phyloP scores from a whole-genome alignment of 208 protist genomes.

The Naegleria lovaniensis region DNA sequence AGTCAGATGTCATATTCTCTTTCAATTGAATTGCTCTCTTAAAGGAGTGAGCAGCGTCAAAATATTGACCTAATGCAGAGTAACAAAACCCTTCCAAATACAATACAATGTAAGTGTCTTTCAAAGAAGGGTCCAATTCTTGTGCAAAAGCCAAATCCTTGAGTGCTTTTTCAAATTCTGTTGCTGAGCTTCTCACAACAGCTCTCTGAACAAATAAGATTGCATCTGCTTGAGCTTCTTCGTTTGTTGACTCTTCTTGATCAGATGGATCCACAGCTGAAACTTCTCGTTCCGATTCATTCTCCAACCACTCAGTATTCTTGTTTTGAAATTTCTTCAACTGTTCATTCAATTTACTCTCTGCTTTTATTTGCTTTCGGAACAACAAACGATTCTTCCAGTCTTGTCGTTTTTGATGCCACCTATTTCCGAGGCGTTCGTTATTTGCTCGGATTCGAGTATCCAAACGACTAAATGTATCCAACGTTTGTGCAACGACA shows the following conservation, averaged over 20 bases:
- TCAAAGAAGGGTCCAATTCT: not conserved
- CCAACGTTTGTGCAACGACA: not conserved
- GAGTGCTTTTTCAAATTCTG: not conserved
- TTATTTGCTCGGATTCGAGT: not conserved
- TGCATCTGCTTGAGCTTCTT: not conserved
- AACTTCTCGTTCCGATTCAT: too few relatives aligned
- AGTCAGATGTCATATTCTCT: not conserved
- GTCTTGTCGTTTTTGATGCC: not conserved
- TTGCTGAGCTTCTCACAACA: not conserved
- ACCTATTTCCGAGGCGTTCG: not conserved
- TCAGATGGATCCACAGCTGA: too few relatives aligned
- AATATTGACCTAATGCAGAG: not conserved
- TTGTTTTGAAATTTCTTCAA: not conserved
- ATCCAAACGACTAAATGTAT: not conserved
- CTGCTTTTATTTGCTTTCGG: not conserved
- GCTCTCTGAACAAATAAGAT: not conserved
- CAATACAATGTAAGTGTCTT: not conserved
- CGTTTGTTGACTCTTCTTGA: not conserved
- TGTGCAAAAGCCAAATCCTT: not conserved
- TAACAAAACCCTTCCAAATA: not conserved
- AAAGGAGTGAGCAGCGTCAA: not conserved
- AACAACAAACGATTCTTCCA: not conserved
- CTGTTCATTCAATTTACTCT: not conserved
- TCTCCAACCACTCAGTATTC: too few relatives aligned
- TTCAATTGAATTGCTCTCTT: not conserved